Base-by-base conservation (phyloP, 768 basidiomycete species). In the Amanita thiersii region DNA sequence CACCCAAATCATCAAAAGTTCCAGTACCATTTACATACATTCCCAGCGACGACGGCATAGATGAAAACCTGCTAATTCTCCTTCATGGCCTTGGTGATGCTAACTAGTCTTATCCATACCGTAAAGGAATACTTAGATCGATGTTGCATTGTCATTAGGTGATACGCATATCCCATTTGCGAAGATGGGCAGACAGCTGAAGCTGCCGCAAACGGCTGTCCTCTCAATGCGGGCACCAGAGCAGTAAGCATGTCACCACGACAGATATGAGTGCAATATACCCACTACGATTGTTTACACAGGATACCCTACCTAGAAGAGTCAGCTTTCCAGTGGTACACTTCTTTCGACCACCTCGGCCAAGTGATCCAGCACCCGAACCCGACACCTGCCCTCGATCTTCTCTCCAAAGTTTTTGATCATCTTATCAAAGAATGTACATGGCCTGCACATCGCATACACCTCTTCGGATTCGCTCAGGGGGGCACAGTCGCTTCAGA, bases 401-500 rank as follows among this genome's bases (percentile, higher is more conserved):
- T 78, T 26, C 59, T 92, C 24, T 55, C 54, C 9, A 63, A 62
- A 17, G 60, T 80, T 35, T 44, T 88, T 40, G 57, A 64, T 2
- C 69, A 86, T 51, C 73, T 93, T 39, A 65, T 64, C 12, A 50
- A 58, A 3, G 72, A 75, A 29, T 86, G 80, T 52, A 48, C 59
- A 1, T 96, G 90, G 91, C 65, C 78, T 4, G 51, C 69, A 0
- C 44, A 73, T 7, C 66, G 72, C n/a, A 81, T 96, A 29, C 91
- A 96, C 55, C 54, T 91, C 34, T 86, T 93, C 43, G 91, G 91
- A 2, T 96, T 88, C 48, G 86, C 75, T 0, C 91, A 96, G 57
- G 91, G 91, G 0, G 92, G 87, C 0, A 80, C 70, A 14, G 73
- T 90, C 24, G 86, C 79, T 1, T 71, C 68, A 2, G 90, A 96